Evolutionary conservation across 305 asterid species (phyloP).

Genomic region (Withania somnifera): DNA sequence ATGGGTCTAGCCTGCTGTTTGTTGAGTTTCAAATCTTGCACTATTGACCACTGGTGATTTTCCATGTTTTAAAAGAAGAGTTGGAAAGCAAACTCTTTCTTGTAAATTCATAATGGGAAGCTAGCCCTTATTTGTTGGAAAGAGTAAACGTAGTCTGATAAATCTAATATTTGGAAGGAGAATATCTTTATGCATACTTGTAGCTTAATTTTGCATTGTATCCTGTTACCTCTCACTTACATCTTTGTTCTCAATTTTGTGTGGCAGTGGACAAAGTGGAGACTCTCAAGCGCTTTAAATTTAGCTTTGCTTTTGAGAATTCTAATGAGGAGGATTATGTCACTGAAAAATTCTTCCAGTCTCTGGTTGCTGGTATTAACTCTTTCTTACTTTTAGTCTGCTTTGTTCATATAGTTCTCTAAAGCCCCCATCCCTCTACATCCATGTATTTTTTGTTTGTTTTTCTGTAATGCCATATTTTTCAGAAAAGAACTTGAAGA

Average conservation of each 20-base stretch:
- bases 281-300: slow-evolving; percentile 63
- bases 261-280: slow-evolving; percentile 85
- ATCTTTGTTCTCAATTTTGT: background rate
- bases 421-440: background rate
- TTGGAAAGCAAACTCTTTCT: background rate
- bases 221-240: background rate
- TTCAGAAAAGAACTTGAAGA: background rate
- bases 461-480: background rate
- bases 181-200: background rate
- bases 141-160: background rate
- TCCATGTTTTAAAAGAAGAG: background rate
- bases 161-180: background rate
- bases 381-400: background rate
- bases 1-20: too few relatives aligned
- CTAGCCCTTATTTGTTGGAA: background rate
- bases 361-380: slow-evolving; percentile 85
- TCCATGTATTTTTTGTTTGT: background rate
- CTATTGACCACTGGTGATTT: background rate
- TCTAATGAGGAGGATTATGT: slow-evolving; percentile 98
- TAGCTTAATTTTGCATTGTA: background rate
- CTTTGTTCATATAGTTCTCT: background rate
- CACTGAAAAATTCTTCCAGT: slow-evolving; percentile 90
- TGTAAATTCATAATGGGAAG: background rate
- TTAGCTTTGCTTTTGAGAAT: slow-evolving; percentile 96
- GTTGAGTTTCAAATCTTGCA: background rate